Evolutionary conservation across 495 filamentous ascomycete species (phyloP).

Genomic region (Aspergillus asperescens): DNA sequence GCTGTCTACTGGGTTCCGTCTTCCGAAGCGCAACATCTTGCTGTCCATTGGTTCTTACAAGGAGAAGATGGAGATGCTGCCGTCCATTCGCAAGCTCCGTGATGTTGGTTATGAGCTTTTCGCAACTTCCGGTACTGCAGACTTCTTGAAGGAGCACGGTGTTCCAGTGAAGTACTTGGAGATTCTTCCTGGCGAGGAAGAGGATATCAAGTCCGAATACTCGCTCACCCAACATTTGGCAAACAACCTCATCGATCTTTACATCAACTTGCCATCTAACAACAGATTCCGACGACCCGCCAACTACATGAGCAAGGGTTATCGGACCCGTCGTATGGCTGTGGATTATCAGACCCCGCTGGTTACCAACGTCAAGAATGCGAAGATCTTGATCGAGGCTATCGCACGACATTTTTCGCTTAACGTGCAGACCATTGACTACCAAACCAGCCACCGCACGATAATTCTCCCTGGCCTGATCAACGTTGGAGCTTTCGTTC

Average conservation of each 20-base stretch:
- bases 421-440: slow-evolving; percentile 74
- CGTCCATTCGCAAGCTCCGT: slow-evolving; percentile 82
- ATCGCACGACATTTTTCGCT: slow-evolving; percentile 83
- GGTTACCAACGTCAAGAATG: slow-evolving; percentile 98
- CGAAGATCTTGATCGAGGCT: slow-evolving; percentile 93
- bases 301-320: slow-evolving; percentile 97
- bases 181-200: slow-evolving; percentile 61
- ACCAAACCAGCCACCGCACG: slow-evolving; percentile 79
- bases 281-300: slow-evolving; percentile 93
- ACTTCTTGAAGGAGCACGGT: slow-evolving; percentile 88
- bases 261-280: slow-evolving; percentile 97
- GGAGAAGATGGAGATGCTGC: slow-evolving; percentile 95
- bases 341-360: slow-evolving; percentile 97
- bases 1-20: slow-evolving; percentile 89
- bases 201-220: slow-evolving; percentile 89
- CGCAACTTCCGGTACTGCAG: slow-evolving; percentile 90
- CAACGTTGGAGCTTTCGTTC: slow-evolving; percentile 77
- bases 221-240: slow-evolving; percentile 91
- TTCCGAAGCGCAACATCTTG: slow-evolving; percentile 93
- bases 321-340: slow-evolving; percentile 92
- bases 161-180: slow-evolving; percentile 90
- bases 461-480: slow-evolving; percentile 70
- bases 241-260: slow-evolving; percentile 95
- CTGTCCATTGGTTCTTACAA: slow-evolving; percentile 96
- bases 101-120: slow-evolving; percentile 90